Evolutionary conservation across 371 early-diverging fungal species (phyloP).

Genomic region (Mortierella sp.): DNA sequence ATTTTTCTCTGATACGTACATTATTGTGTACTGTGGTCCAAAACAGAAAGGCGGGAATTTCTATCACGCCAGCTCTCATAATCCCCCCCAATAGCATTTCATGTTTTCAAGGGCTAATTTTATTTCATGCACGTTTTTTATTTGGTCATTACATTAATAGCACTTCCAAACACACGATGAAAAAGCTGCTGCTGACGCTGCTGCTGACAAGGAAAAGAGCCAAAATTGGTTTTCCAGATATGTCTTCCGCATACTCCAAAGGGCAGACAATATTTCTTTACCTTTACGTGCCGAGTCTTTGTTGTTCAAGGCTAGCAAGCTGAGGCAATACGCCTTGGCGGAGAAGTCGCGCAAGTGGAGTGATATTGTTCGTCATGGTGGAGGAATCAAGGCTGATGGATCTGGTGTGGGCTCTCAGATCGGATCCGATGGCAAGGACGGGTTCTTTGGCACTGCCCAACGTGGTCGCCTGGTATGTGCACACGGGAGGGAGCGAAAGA

Average conservation of each 20-base stretch:
- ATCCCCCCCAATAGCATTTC: neutral
- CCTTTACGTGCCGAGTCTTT: constrained; percentile 50
- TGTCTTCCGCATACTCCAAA: constrained; percentile 25
- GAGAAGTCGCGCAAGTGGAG: constrained; percentile 53
- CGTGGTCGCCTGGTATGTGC: constrained; percentile 47
- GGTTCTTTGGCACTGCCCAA: constrained; percentile 46
- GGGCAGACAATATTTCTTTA: constrained; percentile 39
- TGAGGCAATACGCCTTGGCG: constrained; percentile 45
- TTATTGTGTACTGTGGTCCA: too few species aligned
- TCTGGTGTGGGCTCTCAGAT: constrained; percentile 36
- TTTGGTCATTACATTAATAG: constrained; percentile 8
- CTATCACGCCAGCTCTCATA: neutral
- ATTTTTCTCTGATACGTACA: neutral
- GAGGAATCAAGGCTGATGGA: constrained; percentile 46
- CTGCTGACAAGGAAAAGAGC: constrained; percentile 2
- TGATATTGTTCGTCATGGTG: constrained; percentile 57
- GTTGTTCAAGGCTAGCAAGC: constrained; percentile 48
- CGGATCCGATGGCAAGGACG: constrained; percentile 51
- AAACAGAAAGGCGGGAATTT: neutral
- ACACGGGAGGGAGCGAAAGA: neutral
- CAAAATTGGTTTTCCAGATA: constrained; percentile 8
- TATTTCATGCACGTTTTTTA: constrained; percentile 1
- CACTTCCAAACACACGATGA: constrained; percentile 31
- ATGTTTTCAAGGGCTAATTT: constrained; percentile 2
- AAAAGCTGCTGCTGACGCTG: constrained; percentile 23